Base-by-base conservation (phyloP, 805 yeast species). In the Ogataea salicorniae region DNA sequence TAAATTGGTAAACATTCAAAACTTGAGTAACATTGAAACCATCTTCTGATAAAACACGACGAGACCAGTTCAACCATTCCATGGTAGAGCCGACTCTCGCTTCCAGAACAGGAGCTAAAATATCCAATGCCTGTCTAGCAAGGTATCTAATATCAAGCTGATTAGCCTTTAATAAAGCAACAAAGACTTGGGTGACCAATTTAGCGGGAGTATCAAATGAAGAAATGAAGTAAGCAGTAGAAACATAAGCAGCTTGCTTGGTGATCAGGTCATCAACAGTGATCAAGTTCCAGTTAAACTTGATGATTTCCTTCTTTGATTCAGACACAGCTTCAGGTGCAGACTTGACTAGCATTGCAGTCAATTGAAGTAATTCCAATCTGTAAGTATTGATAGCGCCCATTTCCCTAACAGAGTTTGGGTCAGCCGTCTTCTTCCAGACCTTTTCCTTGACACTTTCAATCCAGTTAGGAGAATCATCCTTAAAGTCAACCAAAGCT, bases 281-380 rank as follows among this genome's bases (percentile, higher is more conserved):
- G 60, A 94, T 84, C 58, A 83, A 87, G 55, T 87, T 87, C 99
- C 99, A 94, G 56, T 90, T 86, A 68, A 90, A 94, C 63, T 88
- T 89, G 64, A 94, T 88, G 39, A 94, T 80, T 56, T 90, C 96
- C 60, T 89, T 92, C 39, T 87, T 74, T 54, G 78, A 74, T 15
- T 80, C 84, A 7, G 76, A 69, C 23, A 88, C 74, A 11, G 73
- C 66, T 0, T 69, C 64, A 0, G 95, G 81, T 1, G 87, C 82
- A 66, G 81, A 78, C 59, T 83, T 82, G 23, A 90, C 78, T 39
- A 94, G 68, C 39, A 85, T 67, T 0, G 96, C 82, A 0, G 98
- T 85, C 61, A 90, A 65, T 55, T 91, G 96, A 20, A 94, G 71
- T 8, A 92, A 69, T 49, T 87, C 94, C 52, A 87, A 78, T 48